Base-by-base conservation (phyloP, 495 filamentous ascomycete genomes). In the Penicillium pulvis region DNA sequence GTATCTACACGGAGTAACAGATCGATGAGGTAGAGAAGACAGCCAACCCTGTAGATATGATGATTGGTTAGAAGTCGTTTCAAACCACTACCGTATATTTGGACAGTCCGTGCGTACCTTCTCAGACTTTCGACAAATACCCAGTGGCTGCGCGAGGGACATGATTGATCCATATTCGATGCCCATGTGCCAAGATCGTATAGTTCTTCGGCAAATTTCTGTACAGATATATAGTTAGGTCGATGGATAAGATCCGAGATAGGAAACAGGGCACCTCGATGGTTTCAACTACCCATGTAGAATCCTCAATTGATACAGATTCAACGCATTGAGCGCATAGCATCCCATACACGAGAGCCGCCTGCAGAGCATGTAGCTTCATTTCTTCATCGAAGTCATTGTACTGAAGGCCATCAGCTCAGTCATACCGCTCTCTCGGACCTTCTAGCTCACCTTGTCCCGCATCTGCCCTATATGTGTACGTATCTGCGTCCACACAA, bases 291-390 rank as follows among this genome's bases (percentile, higher is more conserved):
- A 52, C 17, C 49, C 49, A 52, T 6, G 28, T 23, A 2, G 49
- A 30, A 52, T 52, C 30, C 1, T 52, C 49, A 23, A 17, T 17
- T n/a, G 49, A 30, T 14, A 52, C 24, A 4, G 47, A 50, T 30
- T 50, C 47, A 9, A 17, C 28, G 14, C 23, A 50, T 24, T 50
- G 47, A 11, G 47, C 20, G n/a, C 49, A 52, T 5, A 52, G 8
- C 28, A 52, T 52, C 14, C 49, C 49, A 19, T 52, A 52, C n/a
- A 52, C 17, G 14, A 52, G 26, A 36, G 49, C 49, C 4, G 49
- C 28, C 19, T 52, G 30, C 8, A 52, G 35, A 14, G 49, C 28
- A 0, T 35, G 28, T 19, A 52, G 49, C 30, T 35, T 52, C 49
- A 12, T 2, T 2, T 39, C 16, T 36, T 52, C 49, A 17, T 36